These are phyloP conservation scores for Podaxis mareebaensis DNA, from an alignment of 768 basidiomycete genomes.

Conservation along the genomic window DNA sequence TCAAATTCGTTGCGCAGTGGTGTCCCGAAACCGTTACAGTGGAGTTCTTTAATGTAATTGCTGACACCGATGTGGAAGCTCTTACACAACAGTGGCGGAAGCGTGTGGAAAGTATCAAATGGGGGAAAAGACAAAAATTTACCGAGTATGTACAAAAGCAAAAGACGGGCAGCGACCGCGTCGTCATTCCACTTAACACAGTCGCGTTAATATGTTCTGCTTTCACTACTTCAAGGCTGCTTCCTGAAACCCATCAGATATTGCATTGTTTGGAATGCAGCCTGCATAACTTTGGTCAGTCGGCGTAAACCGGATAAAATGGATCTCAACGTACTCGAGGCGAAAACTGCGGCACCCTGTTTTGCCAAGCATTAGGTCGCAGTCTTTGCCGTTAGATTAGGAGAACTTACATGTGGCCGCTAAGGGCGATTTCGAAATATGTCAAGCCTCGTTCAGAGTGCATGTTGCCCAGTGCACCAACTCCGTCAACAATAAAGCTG, in stretches of 20 bases:
- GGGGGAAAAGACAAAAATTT: too few relatives aligned
- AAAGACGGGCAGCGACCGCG: too few relatives aligned
- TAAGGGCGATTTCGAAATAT: conserved; percentile 64
- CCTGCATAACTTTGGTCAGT: conserved; percentile 33
- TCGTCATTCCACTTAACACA: background rate
- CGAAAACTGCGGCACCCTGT: conserved; percentile 67
- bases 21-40: too few relatives aligned
- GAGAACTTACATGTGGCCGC: conserved; percentile 66
- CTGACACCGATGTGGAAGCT: too few relatives aligned
- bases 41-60: too few relatives aligned
- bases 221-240: conserved; percentile 35
- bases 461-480: conserved; percentile 64
- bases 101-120: too few relatives aligned
- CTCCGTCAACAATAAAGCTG: conserved; percentile 69
- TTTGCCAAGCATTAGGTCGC: conserved; percentile 2
- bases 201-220: background rate
- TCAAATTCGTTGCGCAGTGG: too few relatives aligned
- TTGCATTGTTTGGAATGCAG: conserved; percentile 70
- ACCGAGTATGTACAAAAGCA: too few relatives aligned
- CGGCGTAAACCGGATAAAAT: conserved; percentile 1
- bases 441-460: conserved; percentile 71
- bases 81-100: too few relatives aligned
- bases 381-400: background rate
- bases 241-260: conserved; percentile 65
- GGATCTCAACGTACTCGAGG: conserved; percentile 45